Evolutionary conservation across 495 filamentous ascomycete species (phyloP).

Genomic region (Clohesyomyces aquaticus): DNA sequence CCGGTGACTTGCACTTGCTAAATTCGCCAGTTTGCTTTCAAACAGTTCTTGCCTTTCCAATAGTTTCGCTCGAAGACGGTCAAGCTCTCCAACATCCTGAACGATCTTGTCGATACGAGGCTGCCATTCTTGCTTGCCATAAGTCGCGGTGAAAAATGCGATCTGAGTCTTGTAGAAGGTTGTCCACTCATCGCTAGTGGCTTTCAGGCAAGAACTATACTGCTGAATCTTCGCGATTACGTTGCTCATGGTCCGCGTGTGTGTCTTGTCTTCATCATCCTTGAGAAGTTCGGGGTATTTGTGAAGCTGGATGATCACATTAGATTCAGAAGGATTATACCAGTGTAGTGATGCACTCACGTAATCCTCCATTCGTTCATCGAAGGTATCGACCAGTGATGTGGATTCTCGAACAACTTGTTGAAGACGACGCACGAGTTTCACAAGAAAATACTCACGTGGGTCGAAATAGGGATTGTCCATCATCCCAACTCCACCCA

Average conservation of each 20-base stretch:
- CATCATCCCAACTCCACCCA: conserved; percentile 16
- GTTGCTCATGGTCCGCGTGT: conserved; percentile 3
- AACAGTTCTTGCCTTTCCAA: conserved; percentile 11
- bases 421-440: conserved; percentile 4
- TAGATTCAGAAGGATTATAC: neutral
- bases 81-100: conserved; percentile 5
- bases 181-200: conserved; percentile 12
- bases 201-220: neutral
- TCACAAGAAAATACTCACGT: conserved; percentile 9
- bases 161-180: conserved; percentile 7
- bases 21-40: conserved; percentile 2
- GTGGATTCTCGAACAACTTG: conserved; percentile 16
- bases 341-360: neutral
- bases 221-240: conserved; percentile 19
- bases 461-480: conserved; percentile 12
- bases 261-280: conserved; percentile 3
- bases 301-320: no score
- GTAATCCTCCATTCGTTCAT: conserved; percentile 21
- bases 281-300: neutral
- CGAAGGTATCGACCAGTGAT: conserved; percentile 12
- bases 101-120: conserved; percentile 10
- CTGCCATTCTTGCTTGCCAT: conserved; percentile 11
- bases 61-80: neutral
- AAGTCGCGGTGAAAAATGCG: conserved; percentile 11
- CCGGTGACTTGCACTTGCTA: conserved; percentile 5